phyloP scores from a whole-genome alignment of 2,329 filamentous ascomycete species.

The Arachnomyces sp. region DNA sequence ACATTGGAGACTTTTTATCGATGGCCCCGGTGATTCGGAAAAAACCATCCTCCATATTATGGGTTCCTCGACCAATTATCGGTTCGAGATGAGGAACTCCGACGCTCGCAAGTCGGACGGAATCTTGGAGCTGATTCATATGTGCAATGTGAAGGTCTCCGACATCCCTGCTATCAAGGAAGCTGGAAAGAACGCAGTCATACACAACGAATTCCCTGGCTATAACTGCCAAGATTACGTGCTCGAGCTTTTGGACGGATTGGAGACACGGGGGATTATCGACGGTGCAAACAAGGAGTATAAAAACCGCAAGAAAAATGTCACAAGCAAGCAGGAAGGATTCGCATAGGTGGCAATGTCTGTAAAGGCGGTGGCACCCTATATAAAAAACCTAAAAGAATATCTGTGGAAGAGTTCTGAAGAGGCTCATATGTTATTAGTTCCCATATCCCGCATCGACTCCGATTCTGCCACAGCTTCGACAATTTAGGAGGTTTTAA shows the following conservation, averaged over 20 bases:
- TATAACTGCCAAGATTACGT: slow-evolving; percentile 23
- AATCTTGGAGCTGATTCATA: slow-evolving; percentile 5
- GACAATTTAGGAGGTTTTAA: too few species aligned
- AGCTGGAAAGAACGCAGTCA: slow-evolving; percentile 10
- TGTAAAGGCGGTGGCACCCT: too few species aligned
- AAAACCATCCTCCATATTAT: slow-evolving; percentile 3
- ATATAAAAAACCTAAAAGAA: too few species aligned
- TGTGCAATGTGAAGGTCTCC: slow-evolving; percentile 4
- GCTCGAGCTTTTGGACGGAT: slow-evolving; percentile 17
- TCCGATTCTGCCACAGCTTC: too few species aligned
- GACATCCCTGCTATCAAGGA: slow-evolving; percentile 10
- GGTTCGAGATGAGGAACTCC: slow-evolving; percentile 5
- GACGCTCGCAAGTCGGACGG: slow-evolving; percentile 4
- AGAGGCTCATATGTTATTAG: too few species aligned
- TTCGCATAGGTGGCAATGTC: slow-evolving; percentile 1
- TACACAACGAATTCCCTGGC: slow-evolving; percentile 17
- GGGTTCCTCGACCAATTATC: slow-evolving; percentile 5
- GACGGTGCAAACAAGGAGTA: slow-evolving; percentile 6
- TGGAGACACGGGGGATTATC: slow-evolving; percentile 13
- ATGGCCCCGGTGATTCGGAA: neutral
- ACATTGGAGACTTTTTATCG: slow-evolving; percentile 5
- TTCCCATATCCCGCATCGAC: too few species aligned
- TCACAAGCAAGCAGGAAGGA: slow-evolving; percentile 8
- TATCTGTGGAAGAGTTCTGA: too few species aligned
- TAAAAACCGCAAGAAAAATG: slow-evolving; percentile 1